Evolutionary conservation across 306 rosid genomes (phyloP).

Genomic region (Rosa multiflora): DNA sequence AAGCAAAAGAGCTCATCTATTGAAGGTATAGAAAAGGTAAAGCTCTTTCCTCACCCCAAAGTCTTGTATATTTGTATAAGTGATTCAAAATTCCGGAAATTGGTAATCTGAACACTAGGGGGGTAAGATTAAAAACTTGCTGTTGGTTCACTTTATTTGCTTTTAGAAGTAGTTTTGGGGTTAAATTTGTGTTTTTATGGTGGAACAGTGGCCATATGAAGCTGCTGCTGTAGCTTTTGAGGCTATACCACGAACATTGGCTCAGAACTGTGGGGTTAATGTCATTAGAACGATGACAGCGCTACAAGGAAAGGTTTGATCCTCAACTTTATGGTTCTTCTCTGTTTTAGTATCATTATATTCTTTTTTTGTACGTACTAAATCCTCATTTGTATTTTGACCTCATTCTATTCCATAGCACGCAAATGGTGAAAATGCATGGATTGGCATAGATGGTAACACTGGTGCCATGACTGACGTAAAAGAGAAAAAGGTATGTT

Average conservation of each 20-base stretch:
- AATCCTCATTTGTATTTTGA: constrained; percentile 12
- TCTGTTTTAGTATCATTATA: neutral
- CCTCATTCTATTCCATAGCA: constrained; percentile 51
- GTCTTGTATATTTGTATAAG: neutral
- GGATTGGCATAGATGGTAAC: constrained; percentile 97
- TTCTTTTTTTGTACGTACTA: neutral
- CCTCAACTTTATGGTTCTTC: neutral
- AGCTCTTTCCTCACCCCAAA: neutral
- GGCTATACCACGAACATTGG: constrained; percentile 95
- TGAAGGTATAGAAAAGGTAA: constrained; percentile 95
- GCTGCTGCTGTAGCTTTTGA: constrained; percentile 98
- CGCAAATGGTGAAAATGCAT: constrained; percentile 90
- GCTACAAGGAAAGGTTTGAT: constrained; percentile 85
- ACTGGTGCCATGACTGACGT: constrained; percentile 70
- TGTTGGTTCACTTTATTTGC: neutral
- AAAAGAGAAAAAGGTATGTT: constrained; percentile 75
- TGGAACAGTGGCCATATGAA: constrained; percentile 94
- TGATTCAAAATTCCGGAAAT: neutral
- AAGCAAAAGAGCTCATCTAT: constrained; percentile 96
- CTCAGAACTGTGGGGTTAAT: constrained; percentile 97
- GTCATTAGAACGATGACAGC: constrained; percentile 96
- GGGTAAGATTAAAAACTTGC: neutral
- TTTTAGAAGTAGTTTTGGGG: neutral
- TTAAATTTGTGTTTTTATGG: constrained; percentile 16
- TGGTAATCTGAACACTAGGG: neutral